Evolutionary conservation across 1,139 yeast genomes (phyloP).

Genomic region (Geotrichum fermentans): DNA sequence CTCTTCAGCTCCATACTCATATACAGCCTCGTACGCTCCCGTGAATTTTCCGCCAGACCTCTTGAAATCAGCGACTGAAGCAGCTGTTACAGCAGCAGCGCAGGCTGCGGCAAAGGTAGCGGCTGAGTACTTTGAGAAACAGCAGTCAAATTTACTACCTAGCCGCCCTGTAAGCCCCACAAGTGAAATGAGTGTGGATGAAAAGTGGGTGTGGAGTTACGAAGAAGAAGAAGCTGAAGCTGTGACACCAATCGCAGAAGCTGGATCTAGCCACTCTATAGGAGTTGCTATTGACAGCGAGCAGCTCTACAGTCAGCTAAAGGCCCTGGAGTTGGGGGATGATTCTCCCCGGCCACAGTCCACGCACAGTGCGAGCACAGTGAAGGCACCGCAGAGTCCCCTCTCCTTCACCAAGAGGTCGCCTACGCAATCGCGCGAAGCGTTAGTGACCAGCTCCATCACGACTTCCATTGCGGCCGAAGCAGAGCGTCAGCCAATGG

Average conservation of each 20-base stretch:
- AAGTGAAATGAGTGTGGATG: not conserved
- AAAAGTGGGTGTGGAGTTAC: not conserved
- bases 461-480: not conserved
- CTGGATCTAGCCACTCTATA: not conserved
- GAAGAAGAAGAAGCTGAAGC: not conserved
- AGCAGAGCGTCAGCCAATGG: not conserved
- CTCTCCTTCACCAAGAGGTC: not conserved
- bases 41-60: not conserved
- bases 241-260: not conserved
- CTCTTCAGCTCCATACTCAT: too few relatives aligned
- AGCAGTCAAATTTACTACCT: not conserved
- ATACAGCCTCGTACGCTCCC: too few relatives aligned
- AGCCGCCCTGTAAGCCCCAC: constrained; percentile 1
- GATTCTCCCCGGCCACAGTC: not conserved
- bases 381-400: not conserved
- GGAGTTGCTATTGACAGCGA: not conserved
- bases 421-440: not conserved
- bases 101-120: constrained; percentile 3
- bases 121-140: not conserved
- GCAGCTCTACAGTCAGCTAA: not conserved
- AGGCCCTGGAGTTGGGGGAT: not conserved
- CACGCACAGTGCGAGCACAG: not conserved
- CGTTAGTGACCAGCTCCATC: not conserved
- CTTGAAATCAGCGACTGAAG: not conserved
- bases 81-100: constrained; percentile 1